Conservation (phyloP, 2,329 filamentous ascomycete genomes). For the Fusarium piperis region DNA sequence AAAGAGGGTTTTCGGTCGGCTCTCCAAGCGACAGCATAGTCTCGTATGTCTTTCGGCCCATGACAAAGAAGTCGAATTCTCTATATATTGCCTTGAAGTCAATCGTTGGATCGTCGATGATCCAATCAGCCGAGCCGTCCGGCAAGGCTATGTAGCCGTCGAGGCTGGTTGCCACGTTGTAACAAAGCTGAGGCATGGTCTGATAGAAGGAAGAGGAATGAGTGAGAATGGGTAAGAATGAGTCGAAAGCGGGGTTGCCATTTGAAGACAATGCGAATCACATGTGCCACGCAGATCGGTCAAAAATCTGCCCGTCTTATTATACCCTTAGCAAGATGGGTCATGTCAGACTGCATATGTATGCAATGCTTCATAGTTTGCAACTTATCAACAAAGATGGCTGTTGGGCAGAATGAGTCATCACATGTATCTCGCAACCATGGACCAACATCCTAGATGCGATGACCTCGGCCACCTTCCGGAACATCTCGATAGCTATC, state of each 20-base stretch:
- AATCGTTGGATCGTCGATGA: conserved; percentile 44
- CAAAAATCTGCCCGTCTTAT: neutral
- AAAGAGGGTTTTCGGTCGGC: conserved; percentile 34
- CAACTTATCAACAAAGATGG: neutral
- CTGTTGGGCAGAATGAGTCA: neutral
- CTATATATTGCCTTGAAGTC: conserved; percentile 46
- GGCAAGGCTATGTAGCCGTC: conserved; percentile 49
- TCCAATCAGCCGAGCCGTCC: conserved; percentile 45
- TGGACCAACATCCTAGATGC: neutral
- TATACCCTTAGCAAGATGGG: neutral
- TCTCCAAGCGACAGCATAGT: conserved; percentile 32
- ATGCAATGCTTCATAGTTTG: neutral
- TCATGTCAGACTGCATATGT: neutral
- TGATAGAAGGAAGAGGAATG: neutral
- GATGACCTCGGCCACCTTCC: neutral
- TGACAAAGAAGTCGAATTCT: conserved; percentile 47
- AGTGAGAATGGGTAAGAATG: neutral
- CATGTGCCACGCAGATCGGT: neutral
- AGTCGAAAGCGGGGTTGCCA: neutral
- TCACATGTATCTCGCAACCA: neutral
- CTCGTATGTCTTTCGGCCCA: conserved; percentile 51
- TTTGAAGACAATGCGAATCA: neutral
- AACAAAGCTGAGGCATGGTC: conserved; percentile 41
- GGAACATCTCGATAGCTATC: neutral
- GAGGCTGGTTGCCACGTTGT: conserved; percentile 48